phyloP scores from a whole-genome alignment of 2,329 filamentous ascomycete species.

The Colletotrichum abscissum region DNA sequence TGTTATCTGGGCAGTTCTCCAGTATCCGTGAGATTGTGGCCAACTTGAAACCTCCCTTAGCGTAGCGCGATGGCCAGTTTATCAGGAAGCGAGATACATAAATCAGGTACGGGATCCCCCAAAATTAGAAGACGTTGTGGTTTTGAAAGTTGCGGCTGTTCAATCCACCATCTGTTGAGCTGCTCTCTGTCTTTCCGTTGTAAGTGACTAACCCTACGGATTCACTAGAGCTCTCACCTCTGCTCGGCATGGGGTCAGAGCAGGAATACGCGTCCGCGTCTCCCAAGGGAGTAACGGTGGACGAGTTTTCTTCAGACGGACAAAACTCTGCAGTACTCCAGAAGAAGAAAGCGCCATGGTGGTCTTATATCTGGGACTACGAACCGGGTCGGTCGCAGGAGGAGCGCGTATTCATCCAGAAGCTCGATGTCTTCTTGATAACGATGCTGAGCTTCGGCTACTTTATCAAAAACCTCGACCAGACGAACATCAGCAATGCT shows the following conservation, averaged over 20 bases:
- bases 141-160: background rate
- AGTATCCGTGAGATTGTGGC: constrained; percentile 6
- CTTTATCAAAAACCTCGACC: constrained; percentile 42
- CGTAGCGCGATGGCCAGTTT: constrained; percentile 26
- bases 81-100: constrained; percentile 25
- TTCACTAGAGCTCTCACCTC: constrained; percentile 28
- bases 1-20: background rate
- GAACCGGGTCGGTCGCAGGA: constrained; percentile 40
- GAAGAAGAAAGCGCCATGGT: constrained; percentile 44
- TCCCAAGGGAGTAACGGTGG: constrained; percentile 19
- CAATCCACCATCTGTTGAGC: background rate
- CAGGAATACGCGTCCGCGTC: constrained; percentile 25
- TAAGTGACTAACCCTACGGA: background rate
- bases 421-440: constrained; percentile 40
- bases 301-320: constrained; percentile 10
- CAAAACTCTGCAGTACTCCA: background rate
- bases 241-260: constrained; percentile 31
- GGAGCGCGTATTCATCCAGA: constrained; percentile 41
- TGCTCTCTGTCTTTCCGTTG: background rate
- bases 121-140: background rate
- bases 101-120: constrained; percentile 18
- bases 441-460: constrained; percentile 32
- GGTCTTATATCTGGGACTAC: constrained; percentile 44
- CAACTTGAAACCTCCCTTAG: constrained; percentile 4
- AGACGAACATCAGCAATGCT: constrained; percentile 41